Conservation (phyloP, 371 early-diverging fungal species). For the Mortierella sp. region DNA sequence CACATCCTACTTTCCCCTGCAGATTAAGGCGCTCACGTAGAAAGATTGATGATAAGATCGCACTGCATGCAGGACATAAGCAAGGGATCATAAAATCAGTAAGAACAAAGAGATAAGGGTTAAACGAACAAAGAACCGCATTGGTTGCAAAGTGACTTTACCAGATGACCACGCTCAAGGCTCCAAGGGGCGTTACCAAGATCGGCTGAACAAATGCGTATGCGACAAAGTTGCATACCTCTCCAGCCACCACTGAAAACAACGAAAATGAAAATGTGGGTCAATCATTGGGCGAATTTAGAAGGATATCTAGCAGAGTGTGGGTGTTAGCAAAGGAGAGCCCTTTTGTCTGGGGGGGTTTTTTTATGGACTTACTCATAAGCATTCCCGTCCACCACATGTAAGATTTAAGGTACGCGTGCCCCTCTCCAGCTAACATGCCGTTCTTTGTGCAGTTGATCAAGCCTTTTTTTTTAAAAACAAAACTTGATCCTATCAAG, state of each 20-base stretch:
- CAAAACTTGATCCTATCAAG: conserved; percentile 93
- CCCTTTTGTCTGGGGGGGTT: too few relatives aligned
- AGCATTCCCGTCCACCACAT: conserved; percentile 98
- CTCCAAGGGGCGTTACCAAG: conserved; percentile 95
- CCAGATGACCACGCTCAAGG: conserved; percentile 87
- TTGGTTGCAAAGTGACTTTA: conserved; percentile 10
- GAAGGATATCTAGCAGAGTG: too few relatives aligned
- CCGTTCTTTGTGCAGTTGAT: conserved; percentile 71
- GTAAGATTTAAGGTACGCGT: conserved; percentile 84
- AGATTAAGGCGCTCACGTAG: conserved; percentile 87
- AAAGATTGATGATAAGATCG: conserved; percentile 91
- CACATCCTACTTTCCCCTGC: conserved; percentile 93
- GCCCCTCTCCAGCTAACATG: conserved; percentile 83
- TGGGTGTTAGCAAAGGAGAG: not conserved
- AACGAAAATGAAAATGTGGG: not conserved
- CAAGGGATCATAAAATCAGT: not conserved
- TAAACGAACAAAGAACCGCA: not conserved
- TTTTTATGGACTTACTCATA: conserved; percentile 64
- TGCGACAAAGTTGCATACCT: conserved; percentile 94
- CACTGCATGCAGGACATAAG: conserved; percentile 60
- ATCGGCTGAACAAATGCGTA: conserved; percentile 96
- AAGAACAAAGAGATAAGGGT: conserved; percentile 7
- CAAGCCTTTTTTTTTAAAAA: conserved; percentile 95
- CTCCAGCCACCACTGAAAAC: conserved; percentile 80
- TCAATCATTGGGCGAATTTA: too few relatives aligned